Percentiles rank a stretch among this genome's conserved stretches.
phyloP scores from a whole-genome alignment of 805 yeast species.

The Yamadazyma laniorum region DNA sequence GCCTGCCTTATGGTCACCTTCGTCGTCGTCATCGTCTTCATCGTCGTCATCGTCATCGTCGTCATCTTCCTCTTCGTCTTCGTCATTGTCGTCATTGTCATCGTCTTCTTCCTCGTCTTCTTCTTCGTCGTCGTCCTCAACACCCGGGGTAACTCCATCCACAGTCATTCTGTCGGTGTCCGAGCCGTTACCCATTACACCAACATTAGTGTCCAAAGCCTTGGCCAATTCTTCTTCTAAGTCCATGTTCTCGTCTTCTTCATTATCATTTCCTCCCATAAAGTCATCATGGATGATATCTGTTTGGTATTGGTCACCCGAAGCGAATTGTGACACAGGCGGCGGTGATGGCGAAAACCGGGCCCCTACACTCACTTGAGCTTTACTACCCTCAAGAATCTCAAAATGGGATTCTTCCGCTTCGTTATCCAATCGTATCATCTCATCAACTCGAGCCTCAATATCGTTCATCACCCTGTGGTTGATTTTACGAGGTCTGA shows the following conservation, averaged over 20 bases:
- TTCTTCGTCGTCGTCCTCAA: constrained; percentile 31
- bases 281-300: constrained; percentile 34
- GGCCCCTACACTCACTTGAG: constrained; percentile 22
- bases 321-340: constrained; percentile 10
- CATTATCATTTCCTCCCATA: constrained; percentile 19
- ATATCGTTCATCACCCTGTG: constrained; percentile 72
- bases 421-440: constrained; percentile 72
- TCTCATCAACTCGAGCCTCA: constrained; percentile 74
- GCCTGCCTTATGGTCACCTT: constrained; percentile 52
- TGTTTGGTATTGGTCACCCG: constrained; percentile 20
- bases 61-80: constrained; percentile 55
- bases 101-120: constrained; percentile 48
- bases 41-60: constrained; percentile 54
- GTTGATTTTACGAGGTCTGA: constrained; percentile 70
- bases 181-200: constrained; percentile 33
- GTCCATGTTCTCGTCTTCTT: constrained; percentile 19
- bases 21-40: constrained; percentile 48
- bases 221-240: constrained; percentile 58
- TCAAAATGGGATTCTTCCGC: constrained; percentile 82
- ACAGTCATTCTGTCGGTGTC: constrained; percentile 29
- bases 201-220: constrained; percentile 46
- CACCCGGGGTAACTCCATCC: constrained; percentile 9
- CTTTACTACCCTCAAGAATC: constrained; percentile 55
- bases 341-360: constrained; percentile 33
- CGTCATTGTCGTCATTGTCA: constrained; percentile 51